Conservation (phyloP, 2,329 filamentous ascomycete species). For the Eurotiales sp. region DNA sequence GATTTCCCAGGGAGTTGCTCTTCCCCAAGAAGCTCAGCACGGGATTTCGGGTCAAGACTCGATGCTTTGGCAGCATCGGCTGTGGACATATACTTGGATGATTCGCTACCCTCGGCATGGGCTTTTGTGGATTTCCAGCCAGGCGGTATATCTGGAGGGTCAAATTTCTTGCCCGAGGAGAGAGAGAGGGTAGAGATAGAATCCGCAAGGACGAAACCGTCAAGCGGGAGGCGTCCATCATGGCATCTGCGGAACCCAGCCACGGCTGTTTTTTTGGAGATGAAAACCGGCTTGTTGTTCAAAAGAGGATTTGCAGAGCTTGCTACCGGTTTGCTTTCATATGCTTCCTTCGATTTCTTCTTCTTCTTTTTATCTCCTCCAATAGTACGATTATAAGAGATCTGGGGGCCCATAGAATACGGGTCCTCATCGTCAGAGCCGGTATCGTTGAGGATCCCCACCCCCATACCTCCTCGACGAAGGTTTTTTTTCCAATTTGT, state of each 20-base stretch:
- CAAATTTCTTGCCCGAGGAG: constrained; percentile 43
- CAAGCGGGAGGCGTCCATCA: constrained; percentile 74
- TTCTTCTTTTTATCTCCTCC: constrained; percentile 79
- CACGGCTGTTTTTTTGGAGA: constrained; percentile 60
- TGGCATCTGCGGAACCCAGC: constrained; percentile 66
- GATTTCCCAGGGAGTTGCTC: constrained; percentile 81
- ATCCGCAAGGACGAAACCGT: constrained; percentile 72
- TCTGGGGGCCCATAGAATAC: constrained; percentile 85
- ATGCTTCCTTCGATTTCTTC: constrained; percentile 48
- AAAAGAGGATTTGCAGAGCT: constrained; percentile 61
- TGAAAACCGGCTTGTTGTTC: constrained; percentile 67
- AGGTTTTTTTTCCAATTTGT: constrained; percentile 52
- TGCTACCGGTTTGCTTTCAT: constrained; percentile 35
- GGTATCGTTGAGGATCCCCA: constrained; percentile 86
- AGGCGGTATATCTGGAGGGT: constrained; percentile 39
- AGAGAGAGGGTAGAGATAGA: constrained; percentile 48
- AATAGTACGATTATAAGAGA: constrained; percentile 78
- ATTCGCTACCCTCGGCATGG: constrained; percentile 31
- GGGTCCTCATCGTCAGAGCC: constrained; percentile 94
- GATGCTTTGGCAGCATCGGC: constrained; percentile 76
- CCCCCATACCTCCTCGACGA: constrained; percentile 68
- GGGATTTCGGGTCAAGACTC: constrained; percentile 67
- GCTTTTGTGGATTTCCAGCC: constrained; percentile 68
- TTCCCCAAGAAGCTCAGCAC: constrained; percentile 79
- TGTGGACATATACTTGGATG: constrained; percentile 58